These are phyloP conservation scores for Aspergillus clavatus DNA, from an alignment of 2,329 filamentous ascomycete genomes.

Conservation along the genomic window DNA sequence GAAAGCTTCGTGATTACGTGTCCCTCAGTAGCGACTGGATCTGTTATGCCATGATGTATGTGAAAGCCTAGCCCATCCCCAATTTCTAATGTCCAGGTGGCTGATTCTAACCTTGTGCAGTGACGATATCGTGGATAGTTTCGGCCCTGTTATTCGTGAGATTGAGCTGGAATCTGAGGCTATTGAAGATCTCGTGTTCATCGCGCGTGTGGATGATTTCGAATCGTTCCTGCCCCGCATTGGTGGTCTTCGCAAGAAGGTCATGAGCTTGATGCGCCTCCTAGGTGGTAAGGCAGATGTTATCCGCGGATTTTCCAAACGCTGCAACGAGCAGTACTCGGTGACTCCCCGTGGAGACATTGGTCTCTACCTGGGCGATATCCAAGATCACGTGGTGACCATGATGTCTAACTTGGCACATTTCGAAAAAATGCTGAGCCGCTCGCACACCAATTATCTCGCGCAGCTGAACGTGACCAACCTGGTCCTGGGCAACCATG, in stretches of 20 bases:
- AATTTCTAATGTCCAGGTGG: conserved; percentile 17
- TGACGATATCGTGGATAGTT: conserved; percentile 96
- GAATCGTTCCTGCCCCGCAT: conserved; percentile 81
- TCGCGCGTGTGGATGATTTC: conserved; percentile 85
- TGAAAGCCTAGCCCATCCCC: conserved; percentile 15
- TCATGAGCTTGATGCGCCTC: conserved; percentile 87
- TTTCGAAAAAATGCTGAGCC: conserved; percentile 95
- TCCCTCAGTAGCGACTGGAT: conserved; percentile 96
- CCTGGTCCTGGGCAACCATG: conserved; percentile 78
- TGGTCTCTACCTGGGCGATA: conserved; percentile 91
- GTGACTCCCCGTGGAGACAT: conserved; percentile 95
- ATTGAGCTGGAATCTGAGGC: conserved; percentile 84
- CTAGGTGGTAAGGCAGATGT: conserved; percentile 98
- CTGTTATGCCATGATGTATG: conserved; percentile 94
- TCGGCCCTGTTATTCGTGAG: conserved; percentile 80
- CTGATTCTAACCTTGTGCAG: conserved; percentile 37
- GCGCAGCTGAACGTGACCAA: conserved; percentile 91
- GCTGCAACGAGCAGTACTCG: conserved; percentile 95
- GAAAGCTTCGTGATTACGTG: conserved; percentile 89
- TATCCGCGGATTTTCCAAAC: conserved; percentile 94
- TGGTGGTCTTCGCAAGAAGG: conserved; percentile 86
- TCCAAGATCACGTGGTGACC: conserved; percentile 97
- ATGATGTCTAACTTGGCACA: conserved; percentile 97
- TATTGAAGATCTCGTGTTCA: conserved; percentile 94
- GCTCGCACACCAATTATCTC: conserved; percentile 92